Conservation (phyloP, 1,139 yeast species). For the Suhomyces yuchorum region DNA sequence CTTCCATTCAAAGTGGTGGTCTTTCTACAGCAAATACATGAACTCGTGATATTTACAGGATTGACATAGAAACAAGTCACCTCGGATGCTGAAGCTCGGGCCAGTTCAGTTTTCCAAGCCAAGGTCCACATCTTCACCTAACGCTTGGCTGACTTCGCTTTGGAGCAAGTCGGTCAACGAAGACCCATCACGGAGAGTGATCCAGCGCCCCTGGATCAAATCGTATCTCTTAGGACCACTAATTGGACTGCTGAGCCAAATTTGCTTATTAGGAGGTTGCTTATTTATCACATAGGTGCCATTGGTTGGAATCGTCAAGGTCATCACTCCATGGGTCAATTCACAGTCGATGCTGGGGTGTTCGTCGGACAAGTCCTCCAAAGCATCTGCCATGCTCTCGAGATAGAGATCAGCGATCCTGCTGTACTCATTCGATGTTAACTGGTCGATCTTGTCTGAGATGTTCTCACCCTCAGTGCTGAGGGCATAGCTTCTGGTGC, state of each 20-base stretch:
- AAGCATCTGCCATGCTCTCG: conserved; percentile 61
- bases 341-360: conserved; percentile 74
- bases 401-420: conserved; percentile 59
- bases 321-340: conserved; percentile 79
- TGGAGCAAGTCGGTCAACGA: conserved; percentile 50
- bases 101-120: conserved; percentile 18
- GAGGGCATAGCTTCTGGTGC: conserved; percentile 18
- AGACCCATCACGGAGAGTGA: conserved; percentile 58
- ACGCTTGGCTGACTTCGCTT: conserved; percentile 48
- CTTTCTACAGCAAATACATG: not conserved
- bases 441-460: conserved; percentile 49
- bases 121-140: conserved; percentile 33
- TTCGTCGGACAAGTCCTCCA: conserved; percentile 64
- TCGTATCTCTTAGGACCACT: conserved; percentile 87
- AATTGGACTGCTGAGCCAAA: conserved; percentile 88
- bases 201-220: conserved; percentile 58
- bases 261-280: conserved; percentile 92
- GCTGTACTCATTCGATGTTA: conserved; percentile 58
- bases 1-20: no score
- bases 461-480: conserved; percentile 55
- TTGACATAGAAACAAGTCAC: not conserved
- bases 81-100: not conserved
- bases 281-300: conserved; percentile 90
- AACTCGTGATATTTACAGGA: not conserved
- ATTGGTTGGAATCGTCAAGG: conserved; percentile 61